Evolutionary conservation across 2,329 filamentous ascomycete species (phyloP), one percentile per base, ranked within the genome.

Genomic region (Ophiostoma novo-ulmi): DNA sequence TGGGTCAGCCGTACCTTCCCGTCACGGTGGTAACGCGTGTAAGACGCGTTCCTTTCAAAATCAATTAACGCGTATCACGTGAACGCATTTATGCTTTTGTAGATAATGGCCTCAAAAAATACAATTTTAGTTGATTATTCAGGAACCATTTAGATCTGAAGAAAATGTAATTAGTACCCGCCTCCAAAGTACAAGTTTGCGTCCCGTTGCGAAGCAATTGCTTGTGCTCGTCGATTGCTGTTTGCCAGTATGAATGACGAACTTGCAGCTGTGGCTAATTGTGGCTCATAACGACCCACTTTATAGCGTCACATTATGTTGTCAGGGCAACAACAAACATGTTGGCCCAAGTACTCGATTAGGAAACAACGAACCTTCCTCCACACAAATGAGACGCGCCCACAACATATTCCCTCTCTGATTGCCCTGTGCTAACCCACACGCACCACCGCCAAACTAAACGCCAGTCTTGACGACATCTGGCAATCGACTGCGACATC

Each of bases 61-160:
- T 66, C 72, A 73, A 67, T 75, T 75, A 73, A 74, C 67, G 70
- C 70, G 69, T 65, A 31, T 73, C 73, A 74, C 72, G 72, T 75
- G 74, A 72, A 31, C 7, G 26, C 13, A 26, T 26, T 22, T 58
- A 3, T 26, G 3, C 1, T 26, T 26, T 26, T 26, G 22, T 26
- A 26, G 13, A 58, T 26, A 48, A 20, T 48, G 44, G 17, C 17
- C 6, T 20, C 44, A 48, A 48, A 48, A 48, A 7, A 4, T 2
- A n/a, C 31, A 31, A 31, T 31, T 31, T 4, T 31, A 3, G 31
- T 31, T 31, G 31, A 31, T 4, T 31, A 31, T 31, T 31, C 3
- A 31, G 31, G 3, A 31, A 1, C 3, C 2, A 31, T 31, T 31
- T 31, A 31, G 31, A 48, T 20, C 17, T 20, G 17, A 8, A 20